Evolutionary conservation across 2,329 filamentous ascomycete genomes (phyloP), one percentile per base, ranked within the genome.

Genomic region (Macroventuria anomochaeta): DNA sequence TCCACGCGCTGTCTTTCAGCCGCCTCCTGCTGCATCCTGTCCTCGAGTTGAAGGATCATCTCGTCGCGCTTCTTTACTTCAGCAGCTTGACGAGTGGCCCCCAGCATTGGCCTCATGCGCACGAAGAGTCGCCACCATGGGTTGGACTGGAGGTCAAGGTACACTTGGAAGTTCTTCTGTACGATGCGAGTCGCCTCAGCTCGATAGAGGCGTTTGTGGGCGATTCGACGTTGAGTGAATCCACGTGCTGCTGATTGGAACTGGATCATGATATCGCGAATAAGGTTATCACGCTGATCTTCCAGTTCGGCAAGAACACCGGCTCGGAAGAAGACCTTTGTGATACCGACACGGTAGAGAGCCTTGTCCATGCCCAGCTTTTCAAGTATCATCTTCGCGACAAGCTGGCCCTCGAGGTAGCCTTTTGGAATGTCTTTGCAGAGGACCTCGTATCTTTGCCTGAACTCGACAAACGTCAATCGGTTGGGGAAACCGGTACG

Each of bases 111-210:
- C 70, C 93, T 93, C 93, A 99, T 97, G 68, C 91, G 89, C 6
- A 93, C 88, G 62, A 97, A 90, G 5, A 99, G 82, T 64, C 91
- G 88, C 96, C 96, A 99, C 96, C 96, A 99, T 1, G 95, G 95
- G 68, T 93, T 97, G 37, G 91, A 85, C 66, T 90, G 92, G 18
- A 99, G 85, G 54, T 96, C 86, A 5, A 96, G 84, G 66, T 99
- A 99, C 2, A 95, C 88, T 43, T 91, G 88, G 72, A 99, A 95
- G 72, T 99, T 99, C 34, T 88, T 85, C 71, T 97, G 93, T 41
- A 99, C 95, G 59, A 99, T 96, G 13, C 91, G 85, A 0, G 93
- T 96, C 1, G 95, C 95, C 72, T 99, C 95, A 0, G 93, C 90
- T 26, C 96, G 88, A 73, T 99, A 99, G 0, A 99, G 81, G 20